phyloP scores from a whole-genome alignment of 495 filamentous ascomycete species.

The Copromyces sp. region DNA sequence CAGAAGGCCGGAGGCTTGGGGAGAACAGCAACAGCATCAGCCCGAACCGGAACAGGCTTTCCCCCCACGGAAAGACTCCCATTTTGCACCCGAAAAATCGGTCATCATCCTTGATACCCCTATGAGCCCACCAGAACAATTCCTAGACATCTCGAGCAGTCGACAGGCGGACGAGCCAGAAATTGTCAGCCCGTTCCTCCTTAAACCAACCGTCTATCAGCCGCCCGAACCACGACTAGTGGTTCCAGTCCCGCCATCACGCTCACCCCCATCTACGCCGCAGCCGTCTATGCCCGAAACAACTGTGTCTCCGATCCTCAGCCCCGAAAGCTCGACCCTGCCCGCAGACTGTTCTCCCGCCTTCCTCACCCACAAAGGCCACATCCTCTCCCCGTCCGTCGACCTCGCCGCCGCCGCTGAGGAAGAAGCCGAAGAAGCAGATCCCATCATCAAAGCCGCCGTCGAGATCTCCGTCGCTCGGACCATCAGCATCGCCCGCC shows the following conservation, averaged over 20 bases:
- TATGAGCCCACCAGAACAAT: slow-evolving; percentile 9
- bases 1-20: not conserved
- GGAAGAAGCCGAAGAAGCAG: slow-evolving; percentile 20
- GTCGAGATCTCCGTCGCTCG: slow-evolving; percentile 50
- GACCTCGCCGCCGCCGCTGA: slow-evolving; percentile 8
- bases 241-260: slow-evolving; percentile 18
- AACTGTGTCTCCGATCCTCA: not conserved
- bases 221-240: slow-evolving; percentile 23
- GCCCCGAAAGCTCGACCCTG: slow-evolving; percentile 18
- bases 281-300: not conserved
- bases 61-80: slow-evolving; percentile 6
- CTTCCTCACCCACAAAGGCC: slow-evolving; percentile 19
- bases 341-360: slow-evolving; percentile 11
- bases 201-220: slow-evolving; percentile 27
- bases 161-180: slow-evolving; percentile 13
- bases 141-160: not conserved
- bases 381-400: slow-evolving; percentile 18
- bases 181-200: slow-evolving; percentile 4
- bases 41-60: not conserved
- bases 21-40: not conserved
- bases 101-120: slow-evolving; percentile 40
- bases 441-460: slow-evolving; percentile 32
- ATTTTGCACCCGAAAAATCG: slow-evolving; percentile 35
- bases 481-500: slow-evolving; percentile 47
- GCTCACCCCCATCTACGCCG: not conserved